These are phyloP conservation scores for Apocynum venetum DNA, from an alignment of 257 asterid species.

Conservation along the genomic window DNA sequence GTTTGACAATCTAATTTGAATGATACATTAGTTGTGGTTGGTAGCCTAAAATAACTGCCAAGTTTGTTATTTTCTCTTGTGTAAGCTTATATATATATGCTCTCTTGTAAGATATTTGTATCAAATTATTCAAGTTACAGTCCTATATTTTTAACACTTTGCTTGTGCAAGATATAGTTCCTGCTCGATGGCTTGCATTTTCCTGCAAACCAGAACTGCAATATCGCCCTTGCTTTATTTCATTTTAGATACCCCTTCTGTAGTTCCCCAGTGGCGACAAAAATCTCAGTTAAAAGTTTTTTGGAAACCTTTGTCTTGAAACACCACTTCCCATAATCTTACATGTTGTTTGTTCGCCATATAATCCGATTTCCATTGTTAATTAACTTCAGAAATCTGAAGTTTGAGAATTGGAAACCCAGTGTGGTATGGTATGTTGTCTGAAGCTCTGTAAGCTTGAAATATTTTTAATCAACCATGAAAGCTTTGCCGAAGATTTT, in stretches of 20 bases:
- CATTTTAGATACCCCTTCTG: not conserved
- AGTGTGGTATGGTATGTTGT: not conserved
- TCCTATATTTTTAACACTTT: too few species aligned
- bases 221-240: too few species aligned
- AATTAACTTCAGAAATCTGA: not conserved
- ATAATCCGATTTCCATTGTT: not conserved
- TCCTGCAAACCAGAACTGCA: not conserved
- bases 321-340: not conserved
- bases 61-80: too few species aligned
- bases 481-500: not conserved
- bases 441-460: not conserved
- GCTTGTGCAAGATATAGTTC: slow-evolving; percentile 2
- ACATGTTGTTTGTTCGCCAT: not conserved
- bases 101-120: too few species aligned
- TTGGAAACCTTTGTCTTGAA: not conserved
- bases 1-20: too few species aligned
- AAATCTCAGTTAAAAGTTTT: not conserved
- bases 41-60: too few species aligned
- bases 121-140: too few species aligned
- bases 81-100: too few species aligned
- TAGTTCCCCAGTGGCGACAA: not conserved
- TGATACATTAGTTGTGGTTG: too few species aligned
- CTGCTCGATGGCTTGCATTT: not conserved
- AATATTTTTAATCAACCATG: not conserved
- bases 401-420: not conserved